Evolutionary conservation across 352 stramenopile genomes (phyloP).

Genomic region (Pythium myriotylum): DNA sequence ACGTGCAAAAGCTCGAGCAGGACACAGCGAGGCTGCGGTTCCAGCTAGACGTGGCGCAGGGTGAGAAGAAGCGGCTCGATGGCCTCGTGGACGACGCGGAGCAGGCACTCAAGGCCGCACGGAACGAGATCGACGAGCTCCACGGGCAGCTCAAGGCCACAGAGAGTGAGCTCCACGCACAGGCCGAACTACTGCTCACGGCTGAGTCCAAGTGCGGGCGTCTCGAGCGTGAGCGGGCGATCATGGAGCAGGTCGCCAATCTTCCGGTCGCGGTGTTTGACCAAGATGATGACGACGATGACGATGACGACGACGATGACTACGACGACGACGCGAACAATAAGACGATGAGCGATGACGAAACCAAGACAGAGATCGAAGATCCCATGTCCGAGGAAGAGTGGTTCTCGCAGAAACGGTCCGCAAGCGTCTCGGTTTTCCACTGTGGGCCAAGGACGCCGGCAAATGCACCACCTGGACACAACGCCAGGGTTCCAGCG

Average conservation of each 20-base stretch:
- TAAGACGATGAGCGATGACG: slow-evolving; percentile 32
- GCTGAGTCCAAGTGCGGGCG: slow-evolving; percentile 65
- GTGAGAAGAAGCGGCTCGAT: slow-evolving; percentile 30
- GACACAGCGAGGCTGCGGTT: slow-evolving; percentile 36
- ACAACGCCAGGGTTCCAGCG: slow-evolving; percentile 39
- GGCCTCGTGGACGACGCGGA: slow-evolving; percentile 22
- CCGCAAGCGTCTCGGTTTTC: not conserved
- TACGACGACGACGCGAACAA: slow-evolving; percentile 36
- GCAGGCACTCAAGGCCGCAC: slow-evolving; percentile 31
- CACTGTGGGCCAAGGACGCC: slow-evolving; percentile 5
- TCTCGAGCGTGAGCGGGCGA: slow-evolving; percentile 69
- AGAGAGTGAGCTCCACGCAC: slow-evolving; percentile 45
- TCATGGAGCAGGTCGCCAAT: slow-evolving; percentile 80
- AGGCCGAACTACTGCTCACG: slow-evolving; percentile 65
- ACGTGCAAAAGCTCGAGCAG: slow-evolving; percentile 46
- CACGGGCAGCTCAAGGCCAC: slow-evolving; percentile 43
- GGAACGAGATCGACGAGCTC: slow-evolving; percentile 42
- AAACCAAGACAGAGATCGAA: slow-evolving; percentile 25
- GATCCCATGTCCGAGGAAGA: slow-evolving; percentile 28
- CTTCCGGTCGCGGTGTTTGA: slow-evolving; percentile 72
- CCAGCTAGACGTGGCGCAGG: slow-evolving; percentile 29
- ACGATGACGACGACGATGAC: slow-evolving; percentile 59
- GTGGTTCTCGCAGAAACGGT: slow-evolving; percentile 23
- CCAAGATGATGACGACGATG: slow-evolving; percentile 64
- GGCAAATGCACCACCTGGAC: not conserved